phyloP scores from a whole-genome alignment of 2,329 filamentous ascomycete genomes.

The Phialophora tarda region DNA sequence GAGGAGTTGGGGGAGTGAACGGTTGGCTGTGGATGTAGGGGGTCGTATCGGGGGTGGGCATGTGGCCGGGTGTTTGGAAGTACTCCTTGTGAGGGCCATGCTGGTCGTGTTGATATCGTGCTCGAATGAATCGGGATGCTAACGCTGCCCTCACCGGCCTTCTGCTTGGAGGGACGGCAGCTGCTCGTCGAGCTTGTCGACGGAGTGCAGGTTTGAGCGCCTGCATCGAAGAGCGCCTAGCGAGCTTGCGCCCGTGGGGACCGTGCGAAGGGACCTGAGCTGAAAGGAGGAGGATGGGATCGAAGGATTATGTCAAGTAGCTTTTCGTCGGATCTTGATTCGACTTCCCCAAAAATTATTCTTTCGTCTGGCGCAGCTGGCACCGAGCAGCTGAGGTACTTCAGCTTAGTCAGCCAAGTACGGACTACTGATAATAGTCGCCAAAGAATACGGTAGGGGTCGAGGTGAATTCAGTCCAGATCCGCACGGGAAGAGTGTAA shows the following conservation, averaged over 20 bases:
- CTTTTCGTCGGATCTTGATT: not conserved
- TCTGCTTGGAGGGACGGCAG: not conserved
- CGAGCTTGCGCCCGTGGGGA: not conserved
- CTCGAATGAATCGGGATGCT: not conserved
- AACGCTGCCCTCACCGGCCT: not conserved
- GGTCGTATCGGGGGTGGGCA: constrained; percentile 34
- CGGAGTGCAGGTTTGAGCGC: constrained; percentile 28
- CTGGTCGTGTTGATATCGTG: constrained; percentile 31
- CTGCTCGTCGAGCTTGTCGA: constrained; percentile 25
- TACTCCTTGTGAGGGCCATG: constrained; percentile 41
- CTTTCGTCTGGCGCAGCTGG: no score
- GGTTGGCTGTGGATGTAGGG: constrained; percentile 23
- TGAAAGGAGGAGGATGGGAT: not conserved
- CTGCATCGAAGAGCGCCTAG: constrained; percentile 25
- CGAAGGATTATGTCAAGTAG: not conserved
- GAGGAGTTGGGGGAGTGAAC: constrained; percentile 2
- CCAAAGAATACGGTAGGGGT: no score
- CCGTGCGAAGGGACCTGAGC: not conserved
- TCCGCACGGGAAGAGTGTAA: no score
- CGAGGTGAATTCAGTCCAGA: no score
- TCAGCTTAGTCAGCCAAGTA: no score
- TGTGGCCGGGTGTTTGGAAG: constrained; percentile 39
- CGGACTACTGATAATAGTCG: no score
- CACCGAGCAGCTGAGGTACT: no score
- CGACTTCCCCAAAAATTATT: no score